These are phyloP conservation scores for Annulohypoxylon bovei DNA, from an alignment of 495 filamentous ascomycete genomes.

Conservation along the genomic window DNA sequence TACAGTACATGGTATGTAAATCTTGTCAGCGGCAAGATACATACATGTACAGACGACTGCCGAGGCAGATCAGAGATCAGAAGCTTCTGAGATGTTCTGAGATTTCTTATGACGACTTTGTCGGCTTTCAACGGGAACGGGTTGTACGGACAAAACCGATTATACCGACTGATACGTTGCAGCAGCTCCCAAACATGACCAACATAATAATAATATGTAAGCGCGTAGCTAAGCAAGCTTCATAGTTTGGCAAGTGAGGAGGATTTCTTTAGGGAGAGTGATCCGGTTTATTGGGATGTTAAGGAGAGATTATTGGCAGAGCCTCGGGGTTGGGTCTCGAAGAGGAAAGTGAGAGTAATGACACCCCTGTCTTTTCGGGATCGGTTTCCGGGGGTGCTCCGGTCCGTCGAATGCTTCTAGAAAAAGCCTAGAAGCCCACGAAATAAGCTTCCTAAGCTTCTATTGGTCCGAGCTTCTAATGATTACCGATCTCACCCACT, in stretches of 20 bases:
- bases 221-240: conserved; percentile 16
- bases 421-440: conserved; percentile 36
- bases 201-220: conserved; percentile 29
- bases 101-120: neutral
- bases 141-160: neutral
- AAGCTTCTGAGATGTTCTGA: conserved; percentile 3
- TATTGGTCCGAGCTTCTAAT: conserved; percentile 30
- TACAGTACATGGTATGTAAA: neutral
- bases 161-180: conserved; percentile 40
- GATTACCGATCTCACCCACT: conserved; percentile 44
- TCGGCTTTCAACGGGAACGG: conserved; percentile 24
- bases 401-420: conserved; percentile 36
- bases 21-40: conserved; percentile 16
- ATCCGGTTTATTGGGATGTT: conserved; percentile 42
- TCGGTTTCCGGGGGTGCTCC: conserved; percentile 40
- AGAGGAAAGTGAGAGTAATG: conserved; percentile 38
- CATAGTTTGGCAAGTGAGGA: conserved; percentile 1
- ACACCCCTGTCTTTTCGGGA: conserved; percentile 33
- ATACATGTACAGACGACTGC: conserved; percentile 26
- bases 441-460: conserved; percentile 23
- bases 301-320: conserved; percentile 38
- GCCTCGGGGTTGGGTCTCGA: conserved; percentile 37
- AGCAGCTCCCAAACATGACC: conserved; percentile 24
- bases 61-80: conserved; percentile 28
- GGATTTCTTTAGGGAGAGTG: conserved; percentile 27